Conservation (phyloP, 169 alveolate species). For the Plasmodium berghei region DNA sequence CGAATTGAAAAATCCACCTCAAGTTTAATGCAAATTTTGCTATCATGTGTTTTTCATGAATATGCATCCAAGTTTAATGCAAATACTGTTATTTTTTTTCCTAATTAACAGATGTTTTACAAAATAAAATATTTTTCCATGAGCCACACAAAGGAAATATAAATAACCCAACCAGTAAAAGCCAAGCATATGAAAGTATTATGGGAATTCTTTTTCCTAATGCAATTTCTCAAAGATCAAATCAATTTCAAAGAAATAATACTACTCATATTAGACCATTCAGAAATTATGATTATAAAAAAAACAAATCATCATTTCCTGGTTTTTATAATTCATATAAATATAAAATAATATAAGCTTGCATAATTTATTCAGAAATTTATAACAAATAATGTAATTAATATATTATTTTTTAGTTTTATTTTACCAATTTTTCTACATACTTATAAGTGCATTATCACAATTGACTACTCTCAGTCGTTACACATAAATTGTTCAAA, state of each 20-base stretch:
- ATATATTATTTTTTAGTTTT: neutral
- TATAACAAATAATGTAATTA: neutral
- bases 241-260: neutral
- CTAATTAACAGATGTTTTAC: neutral
- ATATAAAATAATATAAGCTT: constrained; percentile 26
- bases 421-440: neutral
- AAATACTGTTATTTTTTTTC: neutral
- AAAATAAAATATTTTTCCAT: constrained; percentile 1
- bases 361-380: constrained; percentile 33
- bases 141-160: neutral
- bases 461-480: neutral
- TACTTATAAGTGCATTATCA: neutral
- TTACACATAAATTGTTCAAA: too few relatives aligned
- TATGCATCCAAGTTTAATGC: neutral
- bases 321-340: constrained; percentile 5
- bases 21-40: neutral
- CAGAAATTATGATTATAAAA: constrained; percentile 21
- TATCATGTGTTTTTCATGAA: neutral
- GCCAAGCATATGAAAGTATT: constrained; percentile 57
- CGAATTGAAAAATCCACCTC: neutral
- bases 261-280: neutral
- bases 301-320: constrained; percentile 24
- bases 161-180: constrained; percentile 9
- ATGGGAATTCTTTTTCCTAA: constrained; percentile 63
- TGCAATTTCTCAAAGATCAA: constrained; percentile 17